phyloP scores from a whole-genome alignment of 495 filamentous ascomycete species.

The Chaetomidium leptoderma region DNA sequence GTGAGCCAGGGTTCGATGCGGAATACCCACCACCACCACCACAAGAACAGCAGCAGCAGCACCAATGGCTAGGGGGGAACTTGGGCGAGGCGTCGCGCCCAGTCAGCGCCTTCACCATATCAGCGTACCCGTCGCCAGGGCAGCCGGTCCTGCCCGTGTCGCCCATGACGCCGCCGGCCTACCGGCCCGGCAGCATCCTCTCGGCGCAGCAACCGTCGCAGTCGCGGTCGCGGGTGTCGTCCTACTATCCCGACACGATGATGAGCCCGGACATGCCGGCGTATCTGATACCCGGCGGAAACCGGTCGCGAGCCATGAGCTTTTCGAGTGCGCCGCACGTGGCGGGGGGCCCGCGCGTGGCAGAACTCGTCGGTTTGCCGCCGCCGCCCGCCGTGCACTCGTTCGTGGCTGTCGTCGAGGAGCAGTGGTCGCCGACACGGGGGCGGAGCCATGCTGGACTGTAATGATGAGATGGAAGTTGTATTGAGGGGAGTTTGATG shows the following conservation, averaged over 20 bases:
- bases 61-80: neutral
- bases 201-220: neutral
- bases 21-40: neutral
- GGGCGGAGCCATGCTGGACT: neutral
- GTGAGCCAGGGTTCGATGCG: neutral
- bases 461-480: neutral
- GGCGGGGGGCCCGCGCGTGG: neutral
- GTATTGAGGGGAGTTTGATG: neutral
- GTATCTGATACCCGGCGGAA: slow-evolving; percentile 25
- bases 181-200: slow-evolving; percentile 6
- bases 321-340: slow-evolving; percentile 13
- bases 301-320: slow-evolving; percentile 15
- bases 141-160: slow-evolving; percentile 12
- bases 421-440: neutral
- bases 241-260: slow-evolving; percentile 2
- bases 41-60: neutral
- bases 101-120: slow-evolving; percentile 6
- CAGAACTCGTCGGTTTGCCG: slow-evolving; percentile 6
- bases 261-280: slow-evolving; percentile 15
- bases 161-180: slow-evolving; percentile 13
- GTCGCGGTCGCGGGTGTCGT: neutral
- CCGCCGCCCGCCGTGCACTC: neutral
- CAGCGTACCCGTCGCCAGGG: slow-evolving; percentile 1
- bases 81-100: slow-evolving; percentile 5
- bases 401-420: slow-evolving; percentile 7